Evolutionary conservation across 495 filamentous ascomycete genomes (phyloP), one percentile per base, ranked within the genome.

Genomic region (Trichocladium uniseriatum): DNA sequence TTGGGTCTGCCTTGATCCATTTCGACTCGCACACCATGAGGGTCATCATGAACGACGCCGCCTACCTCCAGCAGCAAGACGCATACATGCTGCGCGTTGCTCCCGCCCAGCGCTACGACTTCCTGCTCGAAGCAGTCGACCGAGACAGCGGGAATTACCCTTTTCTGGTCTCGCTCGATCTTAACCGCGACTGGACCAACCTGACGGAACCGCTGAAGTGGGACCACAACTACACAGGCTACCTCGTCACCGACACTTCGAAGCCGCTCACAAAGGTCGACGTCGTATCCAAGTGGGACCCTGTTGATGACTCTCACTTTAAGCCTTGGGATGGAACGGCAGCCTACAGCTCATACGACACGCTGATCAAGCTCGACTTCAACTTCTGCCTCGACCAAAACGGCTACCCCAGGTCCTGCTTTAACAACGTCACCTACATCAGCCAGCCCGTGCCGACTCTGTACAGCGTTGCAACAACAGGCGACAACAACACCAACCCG

Each of bases 391-490:
- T 76, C 8, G 77, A 77, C 27, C 67, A 76, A 54, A 85, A 84
- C 36, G 77, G 75, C 5, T 80, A 80, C 42, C 83, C 7, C 43
- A 81, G 79, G 38, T 82, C 86, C 10, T 86, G 86, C 61, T 79
- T 94, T 68, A 91, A 92, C 60, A 76, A 81, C 55, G 70, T 82
- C 38, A 82, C 82, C 36, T 94, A 87, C 57, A 79, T 87, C 35
- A 46, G 45, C 20, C 86, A 86, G 42, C 81, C 82, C 53, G 89
- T 94, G 0, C 88, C 88, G 1, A 81, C 84, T 0, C 68, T 95
- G 6, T 95, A 87, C 69, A 81, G 82, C 0, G 87, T 77, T 1
- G 65, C 87, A 9, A 79, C 82, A 0, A 71, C 83, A 2, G 83
- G 82, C 6, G 52, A 71, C 1, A 57, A 70, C 21, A 79, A 83